Percentiles rank a stretch among this genome's conserved stretches.
Evolutionary conservation across 2,329 filamentous ascomycete species (phyloP).

Genomic region (Lomentospora prolificans): DNA sequence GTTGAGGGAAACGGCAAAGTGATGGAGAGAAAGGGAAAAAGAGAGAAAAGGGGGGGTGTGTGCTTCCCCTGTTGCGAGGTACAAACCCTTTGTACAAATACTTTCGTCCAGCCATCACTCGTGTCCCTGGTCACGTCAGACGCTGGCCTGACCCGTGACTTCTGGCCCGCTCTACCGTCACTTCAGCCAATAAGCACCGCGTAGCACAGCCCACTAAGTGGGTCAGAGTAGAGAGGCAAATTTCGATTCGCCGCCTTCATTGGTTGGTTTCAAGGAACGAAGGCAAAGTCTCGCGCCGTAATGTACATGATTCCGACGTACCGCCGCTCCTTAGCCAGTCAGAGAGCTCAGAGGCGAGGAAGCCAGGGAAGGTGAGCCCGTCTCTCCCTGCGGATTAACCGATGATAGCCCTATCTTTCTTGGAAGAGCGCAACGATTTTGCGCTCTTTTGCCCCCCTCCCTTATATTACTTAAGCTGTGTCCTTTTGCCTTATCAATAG

Average conservation of each 20-base stretch:
- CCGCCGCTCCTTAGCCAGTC: conserved; percentile 2
- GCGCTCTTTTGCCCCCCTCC: neutral
- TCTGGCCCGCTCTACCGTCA: neutral
- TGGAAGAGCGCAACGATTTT: neutral
- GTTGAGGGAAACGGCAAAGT: conserved; percentile 3
- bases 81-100: conserved; percentile 9
- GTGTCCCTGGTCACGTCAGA: conserved; percentile 8
- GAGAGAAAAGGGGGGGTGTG: conserved; percentile 8
- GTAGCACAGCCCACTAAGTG: conserved; percentile 5
- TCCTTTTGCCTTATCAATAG: neutral
- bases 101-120: neutral
- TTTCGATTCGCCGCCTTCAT: neutral
- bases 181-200: neutral
- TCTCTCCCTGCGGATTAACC: conserved; percentile 1
- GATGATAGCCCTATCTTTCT: conserved; percentile 2
- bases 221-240: conserved; percentile 5
- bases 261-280: neutral
- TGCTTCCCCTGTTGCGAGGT: conserved; percentile 4
- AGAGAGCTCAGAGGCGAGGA: neutral
- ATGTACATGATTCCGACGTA: conserved; percentile 7
- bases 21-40: neutral
- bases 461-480: neutral
- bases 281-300: conserved; percentile 5
- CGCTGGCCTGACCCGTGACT: conserved; percentile 5
- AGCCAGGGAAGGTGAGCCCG: neutral